Evolutionary conservation across 352 stramenopile species (phyloP).

Genomic region (Achlya hypogyna): DNA sequence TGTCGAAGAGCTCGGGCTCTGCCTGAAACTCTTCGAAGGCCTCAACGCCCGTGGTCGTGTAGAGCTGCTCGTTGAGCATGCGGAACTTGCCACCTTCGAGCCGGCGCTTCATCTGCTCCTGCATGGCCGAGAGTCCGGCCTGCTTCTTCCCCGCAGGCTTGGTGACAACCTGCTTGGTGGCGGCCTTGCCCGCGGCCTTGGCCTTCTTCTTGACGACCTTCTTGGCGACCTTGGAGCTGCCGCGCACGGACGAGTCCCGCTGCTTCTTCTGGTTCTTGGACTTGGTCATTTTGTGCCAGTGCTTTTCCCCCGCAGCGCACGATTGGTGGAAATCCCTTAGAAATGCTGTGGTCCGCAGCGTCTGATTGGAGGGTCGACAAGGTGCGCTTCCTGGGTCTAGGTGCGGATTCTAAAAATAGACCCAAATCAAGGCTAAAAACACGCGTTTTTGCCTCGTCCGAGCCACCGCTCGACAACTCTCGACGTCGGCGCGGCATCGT

Average conservation of each 20-base stretch:
- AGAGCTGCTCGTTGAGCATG: conserved; percentile 98
- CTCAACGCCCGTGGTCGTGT: conserved; percentile 89
- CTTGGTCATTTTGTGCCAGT: conserved; percentile 18
- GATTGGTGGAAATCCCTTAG: neutral
- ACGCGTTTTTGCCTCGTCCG: no score
- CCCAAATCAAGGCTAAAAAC: neutral
- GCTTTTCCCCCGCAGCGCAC: neutral
- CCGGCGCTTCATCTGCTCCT: conserved; percentile 77
- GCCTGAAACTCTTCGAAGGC: conserved; percentile 89
- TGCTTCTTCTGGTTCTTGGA: conserved; percentile 24
- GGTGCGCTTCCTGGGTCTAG: neutral
- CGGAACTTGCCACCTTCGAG: conserved; percentile 94
- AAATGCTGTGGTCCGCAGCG: neutral
- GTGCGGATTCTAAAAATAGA: conserved; percentile 9
- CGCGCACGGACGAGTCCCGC: conserved; percentile 15
- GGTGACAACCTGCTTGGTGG: neutral
- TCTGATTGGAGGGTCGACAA: neutral
- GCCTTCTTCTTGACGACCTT: conserved; percentile 25
- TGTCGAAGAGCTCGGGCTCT: conserved; percentile 94
- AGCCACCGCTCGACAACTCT: no score
- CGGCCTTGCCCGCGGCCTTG: neutral
- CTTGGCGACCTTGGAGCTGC: conserved; percentile 22
- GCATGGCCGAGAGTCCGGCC: conserved; percentile 42
- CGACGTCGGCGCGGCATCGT: no score
- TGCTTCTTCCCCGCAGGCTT: conserved; percentile 10